phyloP scores from a whole-genome alignment of 1,139 yeast genomes.

The Geotrichum phurueaensis region DNA sequence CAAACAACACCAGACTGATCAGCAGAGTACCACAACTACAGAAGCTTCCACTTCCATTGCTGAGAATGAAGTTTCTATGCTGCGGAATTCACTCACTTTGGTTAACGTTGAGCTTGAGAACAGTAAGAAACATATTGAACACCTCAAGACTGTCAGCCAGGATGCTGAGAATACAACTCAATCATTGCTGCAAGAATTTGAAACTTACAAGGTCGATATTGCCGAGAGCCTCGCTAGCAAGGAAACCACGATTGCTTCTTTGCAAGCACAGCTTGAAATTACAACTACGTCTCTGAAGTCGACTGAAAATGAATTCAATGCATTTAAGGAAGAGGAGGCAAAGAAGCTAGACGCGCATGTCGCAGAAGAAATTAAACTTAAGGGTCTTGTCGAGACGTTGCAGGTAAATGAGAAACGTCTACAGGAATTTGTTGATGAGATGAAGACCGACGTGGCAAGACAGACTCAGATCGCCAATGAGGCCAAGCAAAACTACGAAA shows the following conservation, averaged over 20 bases:
- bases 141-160: constrained; percentile 46
- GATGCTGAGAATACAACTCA: constrained; percentile 48
- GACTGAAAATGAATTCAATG: constrained; percentile 20
- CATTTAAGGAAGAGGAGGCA: constrained; percentile 24
- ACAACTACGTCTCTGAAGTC: constrained; percentile 30
- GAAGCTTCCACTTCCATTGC: constrained; percentile 17
- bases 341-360: constrained; percentile 27
- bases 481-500: constrained; percentile 53
- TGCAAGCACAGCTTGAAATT: constrained; percentile 36
- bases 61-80: constrained; percentile 30
- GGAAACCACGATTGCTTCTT: constrained; percentile 37
- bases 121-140: constrained; percentile 44
- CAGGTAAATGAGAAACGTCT: constrained; percentile 37
- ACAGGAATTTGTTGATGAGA: constrained; percentile 22
- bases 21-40: neutral
- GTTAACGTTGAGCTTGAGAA: constrained; percentile 44
- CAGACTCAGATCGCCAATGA: constrained; percentile 49
- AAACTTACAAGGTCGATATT: constrained; percentile 39
- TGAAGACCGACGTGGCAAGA: constrained; percentile 45
- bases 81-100: constrained; percentile 40
- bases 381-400: constrained; percentile 42
- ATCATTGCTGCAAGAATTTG: constrained; percentile 41
- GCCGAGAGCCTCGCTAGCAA: constrained; percentile 40
- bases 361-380: constrained; percentile 37
- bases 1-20: constrained; percentile 20